phyloP scores from a whole-genome alignment of 1,139 yeast species.

The Hyphopichia fennica region DNA sequence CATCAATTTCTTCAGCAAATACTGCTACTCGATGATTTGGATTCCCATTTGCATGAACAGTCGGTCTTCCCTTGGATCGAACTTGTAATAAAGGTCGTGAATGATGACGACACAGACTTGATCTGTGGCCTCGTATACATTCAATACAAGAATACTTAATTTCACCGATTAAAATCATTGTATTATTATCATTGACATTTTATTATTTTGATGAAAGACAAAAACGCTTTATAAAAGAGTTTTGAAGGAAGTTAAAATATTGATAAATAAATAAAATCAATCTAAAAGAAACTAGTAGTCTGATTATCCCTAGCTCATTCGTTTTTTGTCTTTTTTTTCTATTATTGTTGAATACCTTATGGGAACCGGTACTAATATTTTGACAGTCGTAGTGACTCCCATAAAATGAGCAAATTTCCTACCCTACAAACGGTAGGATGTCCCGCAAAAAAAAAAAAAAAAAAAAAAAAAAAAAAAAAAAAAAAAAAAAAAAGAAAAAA shows the following conservation, averaged over 20 bases:
- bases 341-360: not conserved
- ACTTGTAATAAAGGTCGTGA: conserved; percentile 80
- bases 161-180: conserved; percentile 82
- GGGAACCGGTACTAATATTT: no score
- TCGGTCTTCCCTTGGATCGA: conserved; percentile 85
- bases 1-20: conserved; percentile 49
- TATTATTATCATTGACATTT: not conserved
- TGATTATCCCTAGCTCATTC: no score
- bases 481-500: not conserved
- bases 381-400: not conserved
- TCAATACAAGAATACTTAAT: conserved; percentile 87
- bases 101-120: conserved; percentile 82
- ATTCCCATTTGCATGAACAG: conserved; percentile 44
- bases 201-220: no score
- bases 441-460: not conserved
- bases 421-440: not conserved
- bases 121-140: conserved; percentile 91
- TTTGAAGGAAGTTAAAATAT: no score
- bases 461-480: not conserved
- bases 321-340: not conserved
- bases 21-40: conserved; percentile 58
- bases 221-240: no score
- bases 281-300: no score
- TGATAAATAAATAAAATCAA: no score
- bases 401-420: not conserved